These are phyloP conservation scores for Venturia oleaginea DNA, from an alignment of 2,329 filamentous ascomycete genomes.

Conservation along the genomic window DNA sequence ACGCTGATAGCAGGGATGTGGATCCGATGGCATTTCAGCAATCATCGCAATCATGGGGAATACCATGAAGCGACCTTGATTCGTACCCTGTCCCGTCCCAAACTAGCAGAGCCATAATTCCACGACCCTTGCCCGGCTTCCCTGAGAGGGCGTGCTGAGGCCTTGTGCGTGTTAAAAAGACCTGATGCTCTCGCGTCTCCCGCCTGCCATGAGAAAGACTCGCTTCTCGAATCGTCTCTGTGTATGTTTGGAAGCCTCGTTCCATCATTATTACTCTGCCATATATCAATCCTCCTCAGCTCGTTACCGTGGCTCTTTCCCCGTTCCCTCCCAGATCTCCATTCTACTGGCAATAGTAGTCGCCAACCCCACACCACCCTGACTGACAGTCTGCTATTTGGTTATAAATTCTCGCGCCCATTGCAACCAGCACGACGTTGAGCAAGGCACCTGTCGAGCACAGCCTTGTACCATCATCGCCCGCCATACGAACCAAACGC, in stretches of 20 bases:
- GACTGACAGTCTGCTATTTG: background rate
- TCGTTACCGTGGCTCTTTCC: background rate
- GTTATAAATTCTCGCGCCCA: too few species aligned
- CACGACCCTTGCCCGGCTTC: background rate
- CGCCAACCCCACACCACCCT: background rate
- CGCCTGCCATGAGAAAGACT: background rate
- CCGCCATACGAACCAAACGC: background rate
- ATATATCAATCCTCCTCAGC: background rate
- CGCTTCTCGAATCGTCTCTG: background rate
- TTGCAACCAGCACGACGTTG: background rate
- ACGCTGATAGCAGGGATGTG: background rate
- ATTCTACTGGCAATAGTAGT: too few species aligned
- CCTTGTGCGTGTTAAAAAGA: background rate
- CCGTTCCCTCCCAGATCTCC: background rate
- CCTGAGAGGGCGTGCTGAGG: background rate
- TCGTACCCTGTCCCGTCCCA: conserved; percentile 8
- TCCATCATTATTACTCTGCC: background rate
- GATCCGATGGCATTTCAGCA: conserved; percentile 5
- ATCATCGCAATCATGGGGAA: conserved; percentile 7
- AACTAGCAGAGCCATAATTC: background rate
- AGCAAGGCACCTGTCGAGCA: background rate
- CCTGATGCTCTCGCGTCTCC: conserved; percentile 4
- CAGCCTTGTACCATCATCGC: background rate
- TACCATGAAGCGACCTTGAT: conserved; percentile 6
- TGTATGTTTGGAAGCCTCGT: background rate